A percentile compares a stretch with the other conserved stretches of the same genome.
These are phyloP conservation scores for Trametes hirsuta DNA, from an alignment of 1,284 basidiomycete genomes.

Conservation along the genomic window DNA sequence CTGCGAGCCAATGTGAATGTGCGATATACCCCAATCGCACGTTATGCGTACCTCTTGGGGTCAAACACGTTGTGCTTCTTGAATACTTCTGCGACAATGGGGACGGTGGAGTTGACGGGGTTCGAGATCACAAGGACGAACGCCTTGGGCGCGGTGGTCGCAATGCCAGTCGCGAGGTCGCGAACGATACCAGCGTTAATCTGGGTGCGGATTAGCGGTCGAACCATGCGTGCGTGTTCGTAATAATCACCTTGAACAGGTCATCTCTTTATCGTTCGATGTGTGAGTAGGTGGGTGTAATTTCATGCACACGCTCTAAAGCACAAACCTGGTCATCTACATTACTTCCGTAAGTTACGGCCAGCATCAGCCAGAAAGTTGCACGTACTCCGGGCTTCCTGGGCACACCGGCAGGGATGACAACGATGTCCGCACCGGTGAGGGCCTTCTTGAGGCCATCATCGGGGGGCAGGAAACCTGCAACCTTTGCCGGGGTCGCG, in stretches of 20 bases:
- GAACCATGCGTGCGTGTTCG: not conserved
- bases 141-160: conserved; percentile 86
- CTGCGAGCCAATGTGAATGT: conserved; percentile 48
- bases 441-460: conserved; percentile 86
- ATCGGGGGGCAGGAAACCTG: conserved; percentile 74
- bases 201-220: conserved; percentile 43
- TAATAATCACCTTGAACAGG: conserved; percentile 79
- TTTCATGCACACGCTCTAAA: conserved; percentile 5
- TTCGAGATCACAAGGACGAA: conserved; percentile 96
- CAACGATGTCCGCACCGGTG: conserved; percentile 85
- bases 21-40: not conserved
- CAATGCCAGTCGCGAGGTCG: conserved; percentile 90
- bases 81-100: conserved; percentile 94
- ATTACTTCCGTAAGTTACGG: conserved; percentile 8
- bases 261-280: conserved; percentile 70
- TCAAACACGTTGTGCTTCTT: conserved; percentile 93
- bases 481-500: conserved; percentile 76
- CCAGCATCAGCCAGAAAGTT: not conserved
- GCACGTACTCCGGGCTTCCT: conserved; percentile 87
- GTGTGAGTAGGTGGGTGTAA: not conserved
- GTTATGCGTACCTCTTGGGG: conserved; percentile 71
- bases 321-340: conserved; percentile 77
- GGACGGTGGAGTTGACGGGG: conserved; percentile 97
- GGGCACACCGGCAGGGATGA: conserved; percentile 98
- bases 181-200: conserved; percentile 98